phyloP scores from a whole-genome alignment of 352 stramenopile species.

The Globisporangium canariense region DNA sequence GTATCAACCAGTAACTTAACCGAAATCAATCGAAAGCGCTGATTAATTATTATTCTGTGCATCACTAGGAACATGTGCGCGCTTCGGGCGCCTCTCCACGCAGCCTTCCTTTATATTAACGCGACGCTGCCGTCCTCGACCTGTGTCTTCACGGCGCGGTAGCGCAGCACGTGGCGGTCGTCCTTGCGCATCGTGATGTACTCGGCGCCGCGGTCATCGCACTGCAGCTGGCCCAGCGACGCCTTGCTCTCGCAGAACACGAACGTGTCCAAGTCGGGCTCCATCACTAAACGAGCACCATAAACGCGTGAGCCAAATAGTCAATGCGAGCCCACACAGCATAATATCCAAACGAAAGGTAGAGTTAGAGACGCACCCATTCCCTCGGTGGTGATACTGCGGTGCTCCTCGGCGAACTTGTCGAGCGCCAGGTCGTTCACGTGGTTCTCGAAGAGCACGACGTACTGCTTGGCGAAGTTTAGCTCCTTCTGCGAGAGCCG shows the following conservation, averaged over 20 bases:
- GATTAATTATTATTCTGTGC: slow-evolving; percentile 14
- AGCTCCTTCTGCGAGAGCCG: slow-evolving; percentile 71
- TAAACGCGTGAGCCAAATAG: background rate
- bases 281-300: slow-evolving; percentile 33
- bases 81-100: background rate
- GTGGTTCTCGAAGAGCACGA: slow-evolving; percentile 66
- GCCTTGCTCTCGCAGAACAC: slow-evolving; percentile 78
- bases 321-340: background rate
- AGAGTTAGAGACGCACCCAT: slow-evolving; percentile 48
- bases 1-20: slow-evolving; percentile 19
- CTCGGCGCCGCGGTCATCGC: slow-evolving; percentile 67
- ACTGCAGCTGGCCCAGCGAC: slow-evolving; percentile 52
- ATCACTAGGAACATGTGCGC: background rate
- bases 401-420: slow-evolving; percentile 69
- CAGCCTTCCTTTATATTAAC: slow-evolving; percentile 31
- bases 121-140: slow-evolving; percentile 55
- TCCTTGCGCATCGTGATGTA: slow-evolving; percentile 52
- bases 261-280: slow-evolving; percentile 75
- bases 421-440: slow-evolving; percentile 58
- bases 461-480: slow-evolving; percentile 72
- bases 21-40: slow-evolving; percentile 13
- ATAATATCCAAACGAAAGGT: background rate
- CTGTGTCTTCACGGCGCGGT: slow-evolving; percentile 51
- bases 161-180: slow-evolving; percentile 76
- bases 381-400: slow-evolving; percentile 44